Evolutionary conservation across 2,329 filamentous ascomycete species (phyloP), one percentile per base, ranked within the genome.

Genomic region (Aspergillus calidoustus): DNA sequence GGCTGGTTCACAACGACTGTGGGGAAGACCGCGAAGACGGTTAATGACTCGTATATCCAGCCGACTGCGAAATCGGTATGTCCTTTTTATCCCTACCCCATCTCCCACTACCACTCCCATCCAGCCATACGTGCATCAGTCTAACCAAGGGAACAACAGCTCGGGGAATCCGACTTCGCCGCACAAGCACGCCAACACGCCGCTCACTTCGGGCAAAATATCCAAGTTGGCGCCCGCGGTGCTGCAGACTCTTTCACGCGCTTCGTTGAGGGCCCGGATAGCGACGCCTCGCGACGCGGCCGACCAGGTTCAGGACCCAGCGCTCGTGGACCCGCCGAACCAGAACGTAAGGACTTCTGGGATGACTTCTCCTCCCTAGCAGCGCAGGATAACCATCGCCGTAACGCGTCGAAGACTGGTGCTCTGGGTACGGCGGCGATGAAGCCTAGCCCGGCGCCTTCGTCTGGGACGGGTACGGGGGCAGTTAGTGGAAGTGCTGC

Each of bases 1-100:
- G 94, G 94, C 8, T 98, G 95, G 93, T 92, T 98, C 72, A 87
- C 92, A 19, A 90, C 87, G 38, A 93, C 92, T 13, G 92, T 98
- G 47, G 89, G 88, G 28, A 97, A 95, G 83, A 91, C 91, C 66
- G 95, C 93, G 43, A 96, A 96, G 82, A 91, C 87, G 17, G 90
- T 97, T 25, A 96, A 97, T 75, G 90, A 95, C 68, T 87, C 90
- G 38, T 97, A 92, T 79, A 92, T 99, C 57, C 93, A 96, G 79
- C 95, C 95, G 9, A 95, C 93, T 30, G 92, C 95, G 64, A 91
- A 92, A 73, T 91, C 93, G 86, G 91, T 93, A 83, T 64, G 83
- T 70, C 56, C 25, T 34, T 11, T 28, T 7, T 28, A 28, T 59
- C 22, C 25, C 22, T 4, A n/a, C 30, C 54, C 23, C 19, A 22